phyloP scores from a whole-genome alignment of 2,329 filamentous ascomycete species.

The Xylariaceae sp. region DNA sequence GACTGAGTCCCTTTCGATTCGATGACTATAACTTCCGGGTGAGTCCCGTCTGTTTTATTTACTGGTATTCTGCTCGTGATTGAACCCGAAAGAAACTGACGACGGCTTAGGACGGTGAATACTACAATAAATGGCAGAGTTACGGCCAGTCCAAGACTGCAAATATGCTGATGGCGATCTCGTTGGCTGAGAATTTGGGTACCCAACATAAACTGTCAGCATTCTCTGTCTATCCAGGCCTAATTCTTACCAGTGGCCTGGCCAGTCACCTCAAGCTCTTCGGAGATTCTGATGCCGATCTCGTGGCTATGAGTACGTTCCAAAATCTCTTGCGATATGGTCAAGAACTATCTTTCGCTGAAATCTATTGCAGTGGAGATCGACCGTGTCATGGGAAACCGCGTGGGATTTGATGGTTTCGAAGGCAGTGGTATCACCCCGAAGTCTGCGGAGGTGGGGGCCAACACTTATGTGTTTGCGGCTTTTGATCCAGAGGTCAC shows the following conservation, averaged over 20 bases:
- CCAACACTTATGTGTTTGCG: background rate
- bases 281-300: background rate
- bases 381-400: background rate
- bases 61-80: background rate
- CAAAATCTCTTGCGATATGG: background rate
- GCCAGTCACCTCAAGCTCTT: conserved; percentile 6
- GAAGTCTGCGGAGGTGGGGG: background rate
- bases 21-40: conserved; percentile 39
- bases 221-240: conserved; percentile 35
- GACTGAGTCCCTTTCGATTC: conserved; percentile 39
- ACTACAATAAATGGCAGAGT: conserved; percentile 29
- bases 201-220: conserved; percentile 19
- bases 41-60: background rate
- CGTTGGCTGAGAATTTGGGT: background rate
- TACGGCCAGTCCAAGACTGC: conserved; percentile 32
- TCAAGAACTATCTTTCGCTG: background rate
- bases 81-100: background rate
- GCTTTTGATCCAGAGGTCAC: conserved; percentile 11
- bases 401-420: background rate
- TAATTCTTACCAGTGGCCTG: conserved; percentile 14
- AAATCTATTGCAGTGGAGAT: background rate
- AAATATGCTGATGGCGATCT: background rate
- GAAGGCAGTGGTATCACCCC: background rate
- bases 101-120: conserved; percentile 8
- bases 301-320: background rate